A percentile compares a stretch with the other conserved stretches of the same genome.
Evolutionary conservation across 2,329 filamentous ascomycete species (phyloP).

Genomic region (Scytalidium lignicola): DNA sequence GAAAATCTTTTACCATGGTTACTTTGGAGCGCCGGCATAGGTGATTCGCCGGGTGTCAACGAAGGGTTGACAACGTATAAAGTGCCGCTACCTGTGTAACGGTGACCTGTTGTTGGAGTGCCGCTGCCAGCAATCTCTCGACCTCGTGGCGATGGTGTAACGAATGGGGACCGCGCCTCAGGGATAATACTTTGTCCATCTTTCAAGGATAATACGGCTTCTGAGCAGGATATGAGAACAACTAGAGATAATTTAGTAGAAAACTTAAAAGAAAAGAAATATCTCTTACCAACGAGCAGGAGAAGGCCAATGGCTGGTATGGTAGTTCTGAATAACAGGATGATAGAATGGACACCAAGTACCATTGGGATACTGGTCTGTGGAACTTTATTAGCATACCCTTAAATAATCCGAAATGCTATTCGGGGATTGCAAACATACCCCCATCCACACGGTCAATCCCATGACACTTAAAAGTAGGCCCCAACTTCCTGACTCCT

Average conservation of each 20-base stretch:
- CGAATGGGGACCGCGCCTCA: slow-evolving; percentile 27
- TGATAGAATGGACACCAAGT: slow-evolving; percentile 22
- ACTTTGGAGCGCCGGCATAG: slow-evolving; percentile 2
- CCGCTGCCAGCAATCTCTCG: slow-evolving; percentile 20
- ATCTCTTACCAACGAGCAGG: slow-evolving; percentile 24
- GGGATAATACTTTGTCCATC: slow-evolving; percentile 20
- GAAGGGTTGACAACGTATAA: slow-evolving; percentile 28
- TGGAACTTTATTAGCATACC: slow-evolving; percentile 10
- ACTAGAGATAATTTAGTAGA: slow-evolving; percentile 13
- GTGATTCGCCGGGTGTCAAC: slow-evolving; percentile 18
- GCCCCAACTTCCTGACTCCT: slow-evolving; percentile 19
- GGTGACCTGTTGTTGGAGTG: slow-evolving; percentile 19
- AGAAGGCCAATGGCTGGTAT: slow-evolving; percentile 25
- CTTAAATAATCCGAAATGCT: neutral
- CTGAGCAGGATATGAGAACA: slow-evolving; percentile 21
- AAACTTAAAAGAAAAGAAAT: neutral
- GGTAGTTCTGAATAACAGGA: slow-evolving; percentile 24
- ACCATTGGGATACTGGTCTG: slow-evolving; percentile 27
- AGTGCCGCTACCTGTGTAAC: slow-evolving; percentile 18
- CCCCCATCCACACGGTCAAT: slow-evolving; percentile 25
- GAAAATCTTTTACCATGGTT: neutral
- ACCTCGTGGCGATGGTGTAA: slow-evolving; percentile 17
- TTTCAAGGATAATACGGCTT: slow-evolving; percentile 16
- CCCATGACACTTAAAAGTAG: slow-evolving; percentile 21
- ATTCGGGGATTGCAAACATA: slow-evolving; percentile 10